phyloP scores from a whole-genome alignment of 2,329 filamentous ascomycete species.

The Phialophora verrucosa region DNA sequence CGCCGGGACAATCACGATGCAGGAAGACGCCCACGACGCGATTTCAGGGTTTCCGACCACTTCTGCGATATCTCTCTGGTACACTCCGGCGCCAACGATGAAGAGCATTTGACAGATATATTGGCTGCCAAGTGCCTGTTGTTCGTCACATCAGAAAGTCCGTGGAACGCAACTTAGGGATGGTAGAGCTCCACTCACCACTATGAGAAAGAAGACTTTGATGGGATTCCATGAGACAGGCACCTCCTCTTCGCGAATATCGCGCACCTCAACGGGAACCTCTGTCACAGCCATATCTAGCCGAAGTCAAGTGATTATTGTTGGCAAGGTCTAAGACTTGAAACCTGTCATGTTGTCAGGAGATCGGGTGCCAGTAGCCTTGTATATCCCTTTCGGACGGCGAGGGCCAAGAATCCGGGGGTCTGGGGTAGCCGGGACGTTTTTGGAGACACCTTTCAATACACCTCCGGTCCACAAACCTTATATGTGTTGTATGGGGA shows the following conservation, averaged over 20 bases:
- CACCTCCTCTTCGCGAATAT: not conserved
- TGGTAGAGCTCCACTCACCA: not conserved
- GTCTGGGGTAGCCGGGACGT: not conserved
- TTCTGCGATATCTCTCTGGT: conserved; percentile 9
- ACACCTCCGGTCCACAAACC: too few relatives aligned
- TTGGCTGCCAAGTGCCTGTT: conserved; percentile 19
- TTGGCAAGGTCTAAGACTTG: not conserved
- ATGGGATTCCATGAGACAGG: conserved; percentile 3
- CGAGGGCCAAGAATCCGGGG: conserved; percentile 2
- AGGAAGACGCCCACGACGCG: conserved; percentile 10
- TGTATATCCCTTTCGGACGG: not conserved
- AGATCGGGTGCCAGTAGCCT: not conserved
- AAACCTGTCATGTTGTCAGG: not conserved
- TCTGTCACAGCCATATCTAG: not conserved
- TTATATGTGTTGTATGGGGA: too few relatives aligned
- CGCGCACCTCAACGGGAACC: conserved; percentile 5
- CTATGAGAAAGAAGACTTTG: conserved; percentile 1
- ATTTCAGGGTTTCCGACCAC: conserved; percentile 17
- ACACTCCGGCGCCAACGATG: conserved; percentile 18
- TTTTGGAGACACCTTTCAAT: too few relatives aligned
- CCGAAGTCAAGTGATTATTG: not conserved
- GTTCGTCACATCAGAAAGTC: not conserved
- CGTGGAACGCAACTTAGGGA: not conserved
- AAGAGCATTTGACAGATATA: conserved; percentile 20
- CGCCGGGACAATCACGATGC: conserved; percentile 20